A percentile compares a stretch with the other conserved stretches of the same genome.
phyloP scores from a whole-genome alignment of 345 rosid species.

The Hibiscus trionum region DNA sequence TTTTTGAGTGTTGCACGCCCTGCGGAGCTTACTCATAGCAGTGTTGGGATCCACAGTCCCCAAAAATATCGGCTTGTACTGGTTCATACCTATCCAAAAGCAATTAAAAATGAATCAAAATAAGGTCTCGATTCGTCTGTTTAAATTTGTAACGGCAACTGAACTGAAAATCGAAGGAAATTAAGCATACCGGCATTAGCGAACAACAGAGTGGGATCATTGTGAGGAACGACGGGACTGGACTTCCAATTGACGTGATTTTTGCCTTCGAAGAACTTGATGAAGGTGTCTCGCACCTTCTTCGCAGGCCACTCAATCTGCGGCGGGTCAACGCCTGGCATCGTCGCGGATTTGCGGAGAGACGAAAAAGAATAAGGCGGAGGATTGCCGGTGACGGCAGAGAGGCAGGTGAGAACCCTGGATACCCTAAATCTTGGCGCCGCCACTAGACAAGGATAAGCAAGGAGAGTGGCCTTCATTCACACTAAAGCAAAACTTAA shows the following conservation, averaged over 20 bases:
- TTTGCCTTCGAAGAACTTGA: conserved; percentile 62
- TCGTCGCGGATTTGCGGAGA: background rate
- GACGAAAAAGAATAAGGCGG: background rate
- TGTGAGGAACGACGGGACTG: conserved; percentile 86
- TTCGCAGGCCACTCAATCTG: conserved; percentile 58
- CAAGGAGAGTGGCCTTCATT: conserved; percentile 3
- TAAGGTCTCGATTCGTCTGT: background rate
- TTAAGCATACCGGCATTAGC: conserved; percentile 74
- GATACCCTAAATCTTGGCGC: conserved; percentile 2
- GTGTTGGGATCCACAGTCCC: conserved; percentile 90
- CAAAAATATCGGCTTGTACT: conserved; percentile 85
- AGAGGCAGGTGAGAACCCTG: background rate
- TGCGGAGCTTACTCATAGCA: conserved; percentile 56
- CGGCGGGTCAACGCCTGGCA: conserved; percentile 13
- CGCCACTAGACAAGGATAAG: conserved; percentile 8
- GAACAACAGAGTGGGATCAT: conserved; percentile 90
- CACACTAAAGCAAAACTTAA: background rate
- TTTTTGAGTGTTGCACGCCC: conserved; percentile 94
- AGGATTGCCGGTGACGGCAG: background rate
- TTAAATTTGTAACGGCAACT: background rate
- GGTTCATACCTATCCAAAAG: conserved; percentile 75
- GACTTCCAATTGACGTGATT: conserved; percentile 73
- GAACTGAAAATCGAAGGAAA: background rate
- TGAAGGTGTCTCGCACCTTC: conserved; percentile 70
- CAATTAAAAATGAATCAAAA: background rate